Evolutionary conservation across 345 rosid species (phyloP), one percentile per base, ranked within the genome.

Genomic region (Rubroshorea leprosula): DNA sequence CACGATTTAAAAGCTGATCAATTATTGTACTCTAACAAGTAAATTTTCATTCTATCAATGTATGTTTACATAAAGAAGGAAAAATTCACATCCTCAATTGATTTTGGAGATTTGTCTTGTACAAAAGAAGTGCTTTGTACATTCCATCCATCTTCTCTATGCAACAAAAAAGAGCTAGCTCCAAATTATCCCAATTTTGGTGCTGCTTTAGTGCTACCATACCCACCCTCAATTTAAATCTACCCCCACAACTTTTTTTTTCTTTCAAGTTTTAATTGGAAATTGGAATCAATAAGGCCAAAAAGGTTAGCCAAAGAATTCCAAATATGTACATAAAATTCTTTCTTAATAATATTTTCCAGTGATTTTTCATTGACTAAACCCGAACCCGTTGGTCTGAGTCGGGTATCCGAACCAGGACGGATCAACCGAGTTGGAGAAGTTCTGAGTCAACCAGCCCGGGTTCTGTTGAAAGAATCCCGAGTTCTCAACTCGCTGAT

Each of bases 401-500:
- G 69, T 56, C 81, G 87, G 63, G 76, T 62, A 65, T 26, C 85
- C 70, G 20, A 67, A 81, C 64, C 85, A 88, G 38, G 64, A 79
- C 64, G 80, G 79, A 72, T 85, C 86, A n/a, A 70, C 31, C 46
- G 74, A 46, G 75, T 70, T 73, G 6, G 70, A 51, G 63, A 60
- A 60, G 57, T 50, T 73, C 39, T 76, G 92, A 68, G 58, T 55
- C 58, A 71, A 58, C 64, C 47, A 47, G 72, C 59, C 57, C 71
- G 80, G 54, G 68, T 47, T 74, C 26, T 58, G 78, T 23, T 55
- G 77, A 15, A 4, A 56, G 6, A 46, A 25, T 12, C 58, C 72
- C 3, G 74, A 49, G 72, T 76, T 74, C 14, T 58, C 58, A 58
- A 20, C 56, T 51, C 59, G 72, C 64, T 52, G 72, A 10, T 57